Conservation (phyloP, 352 stramenopile genomes). For the Globisporangium takayamanum region DNA sequence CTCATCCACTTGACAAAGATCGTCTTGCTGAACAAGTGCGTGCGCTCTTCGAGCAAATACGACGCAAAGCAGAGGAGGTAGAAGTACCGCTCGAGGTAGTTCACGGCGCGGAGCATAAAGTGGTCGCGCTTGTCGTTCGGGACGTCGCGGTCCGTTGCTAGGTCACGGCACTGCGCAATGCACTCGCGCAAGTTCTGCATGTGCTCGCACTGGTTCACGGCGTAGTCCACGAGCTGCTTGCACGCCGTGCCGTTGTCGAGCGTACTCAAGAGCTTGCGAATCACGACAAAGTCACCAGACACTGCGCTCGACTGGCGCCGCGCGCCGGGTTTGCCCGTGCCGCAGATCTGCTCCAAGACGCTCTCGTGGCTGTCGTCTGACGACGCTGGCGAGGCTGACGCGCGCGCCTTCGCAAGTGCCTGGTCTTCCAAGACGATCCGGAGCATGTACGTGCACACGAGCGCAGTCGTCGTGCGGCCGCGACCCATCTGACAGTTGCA, state of each 20-base stretch:
- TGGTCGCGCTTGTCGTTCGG: constrained; percentile 61
- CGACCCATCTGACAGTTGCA: constrained; percentile 91
- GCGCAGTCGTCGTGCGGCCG: constrained; percentile 80
- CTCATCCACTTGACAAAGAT: constrained; percentile 86
- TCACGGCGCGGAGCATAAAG: constrained; percentile 81
- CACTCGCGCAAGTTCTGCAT: constrained; percentile 84
- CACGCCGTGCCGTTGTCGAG: constrained; percentile 63
- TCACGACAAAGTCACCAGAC: constrained; percentile 64
- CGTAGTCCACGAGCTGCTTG: constrained; percentile 66
- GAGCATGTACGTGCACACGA: constrained; percentile 87
- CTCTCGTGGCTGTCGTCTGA: constrained; percentile 9
- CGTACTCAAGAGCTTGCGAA: constrained; percentile 58
- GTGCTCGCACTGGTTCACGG: constrained; percentile 74
- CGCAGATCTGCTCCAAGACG: constrained; percentile 21
- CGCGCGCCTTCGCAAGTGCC: background rate
- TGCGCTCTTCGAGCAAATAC: constrained; percentile 72
- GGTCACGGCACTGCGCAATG: constrained; percentile 71
- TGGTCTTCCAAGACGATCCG: constrained; percentile 56
- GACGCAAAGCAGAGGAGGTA: constrained; percentile 87
- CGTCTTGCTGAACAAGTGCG: constrained; percentile 36
- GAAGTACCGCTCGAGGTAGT: constrained; percentile 88
- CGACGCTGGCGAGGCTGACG: background rate
- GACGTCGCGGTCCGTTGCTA: constrained; percentile 68
- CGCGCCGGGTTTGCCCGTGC: constrained; percentile 2
- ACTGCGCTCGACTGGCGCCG: constrained; percentile 49